A percentile compares a stretch with the other conserved stretches of the same genome.
phyloP scores from a whole-genome alignment of 176 grass and related monocot species.

The Hordeum marinum region DNA sequence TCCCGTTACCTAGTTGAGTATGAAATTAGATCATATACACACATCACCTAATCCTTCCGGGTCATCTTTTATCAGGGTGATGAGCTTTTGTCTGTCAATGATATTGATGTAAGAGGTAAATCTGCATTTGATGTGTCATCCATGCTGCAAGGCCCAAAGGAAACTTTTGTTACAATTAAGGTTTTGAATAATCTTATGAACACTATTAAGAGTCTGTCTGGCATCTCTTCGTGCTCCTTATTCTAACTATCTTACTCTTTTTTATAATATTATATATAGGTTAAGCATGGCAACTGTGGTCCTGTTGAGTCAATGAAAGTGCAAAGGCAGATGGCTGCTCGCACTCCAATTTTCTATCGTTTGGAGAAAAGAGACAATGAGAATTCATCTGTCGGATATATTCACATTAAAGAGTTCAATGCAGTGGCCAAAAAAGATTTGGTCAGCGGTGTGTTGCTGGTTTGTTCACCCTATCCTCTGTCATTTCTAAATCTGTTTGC shows the following conservation, averaged over 20 bases:
- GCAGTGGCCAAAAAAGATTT: constrained; percentile 97
- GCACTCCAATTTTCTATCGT: constrained; percentile 81
- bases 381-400: constrained; percentile 77
- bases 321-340: constrained; percentile 81
- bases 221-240: neutral
- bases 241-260: constrained; percentile 28
- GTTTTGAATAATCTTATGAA: constrained; percentile 32
- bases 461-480: constrained; percentile 33
- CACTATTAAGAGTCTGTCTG: neutral
- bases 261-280: constrained; percentile 40
- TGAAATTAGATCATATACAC: neutral
- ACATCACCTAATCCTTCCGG: neutral
- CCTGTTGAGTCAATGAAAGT: constrained; percentile 83
- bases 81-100: constrained; percentile 92
- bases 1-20: neutral
- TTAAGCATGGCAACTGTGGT: constrained; percentile 86
- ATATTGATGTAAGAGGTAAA: constrained; percentile 65
- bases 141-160: constrained; percentile 87
- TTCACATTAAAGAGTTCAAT: constrained; percentile 98
- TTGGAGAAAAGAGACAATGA: constrained; percentile 76
- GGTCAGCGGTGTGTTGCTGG: constrained; percentile 72
- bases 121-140: constrained; percentile 95
- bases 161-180: constrained; percentile 92
- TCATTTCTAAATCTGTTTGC: neutral
- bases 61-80: constrained; percentile 62